Evolutionary conservation across 2,329 filamentous ascomycete genomes (phyloP), one percentile per base, ranked within the genome.

Genomic region (Corynespora cassiicola): DNA sequence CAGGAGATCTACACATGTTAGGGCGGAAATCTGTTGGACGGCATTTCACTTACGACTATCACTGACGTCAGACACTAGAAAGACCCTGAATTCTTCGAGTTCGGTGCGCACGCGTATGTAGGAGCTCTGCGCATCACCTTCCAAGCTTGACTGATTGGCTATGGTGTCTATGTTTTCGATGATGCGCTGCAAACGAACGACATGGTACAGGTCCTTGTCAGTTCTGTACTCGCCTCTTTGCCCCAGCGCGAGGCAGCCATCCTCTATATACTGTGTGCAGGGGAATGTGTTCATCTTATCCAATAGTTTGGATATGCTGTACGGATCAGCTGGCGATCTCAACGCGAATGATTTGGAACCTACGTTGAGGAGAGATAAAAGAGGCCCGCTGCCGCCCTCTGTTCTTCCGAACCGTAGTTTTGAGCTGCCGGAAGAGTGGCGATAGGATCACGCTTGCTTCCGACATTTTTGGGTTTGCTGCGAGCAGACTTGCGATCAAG

Each of bases 291-390:
- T 66, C 30, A 63, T 54, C 45, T 71, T 73, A 37, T 72, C 66
- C 3, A 69, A 45, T 9, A 70, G 43, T 28, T 64, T 56, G 5
- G 69, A 61, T 16, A 69, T 58, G 9, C 66, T 72, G 32, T 5
- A 22, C 31, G 29, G 15, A n/a, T n/a, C 2, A 15, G 22, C 5
- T 16, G 14, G 30, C 10, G 5, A 11, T 6, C 6, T 4, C 26
- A 7, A 7, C 1, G 17, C 3, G 29, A 5, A 18, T 18, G 6
- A 15, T 25, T 14, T 9, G 16, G 30, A n/a, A 58, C 65, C 43
- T 49, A 73, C 71, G 65, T 63, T 5, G 71, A 71, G 8, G 69
- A 68, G 9, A 75, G 50, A 42, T 71, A 73, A 43, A 70, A 76
- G 18, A 70, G 67, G 4, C 72, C 74, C 3, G 69, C 66, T 9